phyloP scores from a whole-genome alignment of 306 rosid species.

The Aeschynomene evenia region DNA sequence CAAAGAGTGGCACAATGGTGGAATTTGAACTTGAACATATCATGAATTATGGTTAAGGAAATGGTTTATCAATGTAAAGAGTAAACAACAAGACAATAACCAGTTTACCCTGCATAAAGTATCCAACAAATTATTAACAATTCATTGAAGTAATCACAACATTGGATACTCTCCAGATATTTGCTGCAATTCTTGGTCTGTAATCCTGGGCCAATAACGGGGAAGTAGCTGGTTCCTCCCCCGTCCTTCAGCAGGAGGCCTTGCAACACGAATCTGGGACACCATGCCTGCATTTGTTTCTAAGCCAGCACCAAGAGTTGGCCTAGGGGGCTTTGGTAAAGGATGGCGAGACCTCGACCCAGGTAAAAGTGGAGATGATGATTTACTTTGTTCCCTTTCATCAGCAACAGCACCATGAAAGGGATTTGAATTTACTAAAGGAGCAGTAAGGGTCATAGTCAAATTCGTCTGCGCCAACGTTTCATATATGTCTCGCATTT shows the following conservation, averaged over 20 bases:
- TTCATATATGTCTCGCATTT: constrained; percentile 62
- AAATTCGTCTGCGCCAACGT: constrained; percentile 69
- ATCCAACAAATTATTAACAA: constrained; percentile 12
- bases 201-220: constrained; percentile 98
- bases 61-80: neutral
- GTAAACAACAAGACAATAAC: constrained; percentile 19
- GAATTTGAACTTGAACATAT: constrained; percentile 80
- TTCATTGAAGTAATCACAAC: constrained; percentile 22
- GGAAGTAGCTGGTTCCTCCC: constrained; percentile 98
- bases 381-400: constrained; percentile 66
- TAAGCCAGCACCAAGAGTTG: constrained; percentile 55
- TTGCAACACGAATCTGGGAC: constrained; percentile 90
- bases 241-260: constrained; percentile 99
- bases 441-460: constrained; percentile 68
- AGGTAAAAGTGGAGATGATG: constrained; percentile 53
- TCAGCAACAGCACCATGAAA: constrained; percentile 46
- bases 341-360: constrained; percentile 79
- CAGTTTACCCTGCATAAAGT: constrained; percentile 12
- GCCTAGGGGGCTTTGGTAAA: constrained; percentile 83
- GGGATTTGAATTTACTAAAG: constrained; percentile 56
- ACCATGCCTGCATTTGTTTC: constrained; percentile 61
- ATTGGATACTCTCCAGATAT: constrained; percentile 97
- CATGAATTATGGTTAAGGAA: constrained; percentile 59
- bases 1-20: constrained; percentile 92
- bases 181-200: constrained; percentile 96